Evolutionary conservation across 371 early-diverging fungal species (phyloP), one percentile per base, ranked within the genome.

Genomic region (Mucor irregularis): DNA sequence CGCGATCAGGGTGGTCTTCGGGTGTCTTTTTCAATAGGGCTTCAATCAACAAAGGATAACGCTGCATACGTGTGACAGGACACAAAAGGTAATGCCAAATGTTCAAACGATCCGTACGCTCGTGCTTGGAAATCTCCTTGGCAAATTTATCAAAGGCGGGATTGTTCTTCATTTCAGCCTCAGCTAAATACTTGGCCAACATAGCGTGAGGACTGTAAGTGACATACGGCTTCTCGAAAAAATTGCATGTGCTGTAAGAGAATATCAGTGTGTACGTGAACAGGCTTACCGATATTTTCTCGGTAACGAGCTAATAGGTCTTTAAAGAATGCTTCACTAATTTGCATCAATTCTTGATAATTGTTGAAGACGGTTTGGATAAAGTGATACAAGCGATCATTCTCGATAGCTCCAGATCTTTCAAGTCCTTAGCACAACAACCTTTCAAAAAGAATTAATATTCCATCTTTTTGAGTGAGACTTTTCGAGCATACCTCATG

Each of bases 1-100:
- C 80, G 46, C 78, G 82, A 61, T 97, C 98, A 0, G 88, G 87
- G 58, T 93, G 88, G 26, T 85, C 87, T 33, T 85, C 81, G 1
- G 91, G 88, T n/a, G 95, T 92, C 62, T 89, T 82, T 65, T 94
- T 91, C 34, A 94, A 76, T 16, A 95, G 83, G 2, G 90, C 89
- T 49, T 88, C 85, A 14, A 97, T 81, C 45, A 97, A 68, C 33
- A 97, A 78, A 1, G 91, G 91, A 59, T 95, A 97, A 40, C 96
- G 86, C 16, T 90, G 95, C 71, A 97, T 77, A 44, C 96, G 89
- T 4, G 93, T 89, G 0, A 92, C 90, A 13, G 97, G 97, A 38
- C 68, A 68, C 25, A 76, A 48, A 22, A 80, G 52, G 42, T 74
- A 74, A 54, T 81, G 78, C 57, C 82, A 78, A 39, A 86, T 74